A percentile compares a stretch with the other conserved stretches of the same genome.
Conservation (phyloP, 2,329 filamentous ascomycete genomes). For the Alternaria tenuissima region DNA sequence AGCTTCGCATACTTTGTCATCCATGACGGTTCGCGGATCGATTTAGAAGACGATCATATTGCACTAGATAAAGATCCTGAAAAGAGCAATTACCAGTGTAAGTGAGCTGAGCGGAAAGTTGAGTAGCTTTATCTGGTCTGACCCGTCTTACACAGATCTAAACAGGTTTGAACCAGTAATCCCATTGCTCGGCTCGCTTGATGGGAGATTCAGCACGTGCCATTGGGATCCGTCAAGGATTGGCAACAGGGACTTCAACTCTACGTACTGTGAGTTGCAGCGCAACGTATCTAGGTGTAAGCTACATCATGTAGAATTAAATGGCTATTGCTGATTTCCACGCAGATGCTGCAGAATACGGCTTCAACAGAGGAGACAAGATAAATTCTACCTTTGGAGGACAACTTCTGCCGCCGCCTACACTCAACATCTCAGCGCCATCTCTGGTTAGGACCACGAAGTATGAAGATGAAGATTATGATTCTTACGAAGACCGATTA, state of each 20-base stretch:
- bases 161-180: background rate
- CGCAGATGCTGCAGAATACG: conserved; percentile 1
- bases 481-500: background rate
- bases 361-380: background rate
- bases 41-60: conserved; percentile 1
- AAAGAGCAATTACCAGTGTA: background rate
- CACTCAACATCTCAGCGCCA: conserved; percentile 18
- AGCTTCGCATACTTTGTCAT: conserved; percentile 14
- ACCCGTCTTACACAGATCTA: background rate
- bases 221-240: too few species aligned
- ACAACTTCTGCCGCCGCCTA: background rate
- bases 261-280: background rate
- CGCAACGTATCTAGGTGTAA: background rate
- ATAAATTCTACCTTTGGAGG: conserved; percentile 13
- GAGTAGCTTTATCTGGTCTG: background rate
- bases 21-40: conserved; percentile 26
- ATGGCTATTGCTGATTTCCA: background rate
- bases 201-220: background rate
- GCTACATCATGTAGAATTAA: background rate
- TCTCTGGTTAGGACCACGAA: background rate
- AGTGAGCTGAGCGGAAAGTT: background rate
- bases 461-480: background rate
- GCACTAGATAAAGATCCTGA: background rate
- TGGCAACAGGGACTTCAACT: too few species aligned
- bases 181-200: background rate